Evolutionary conservation across 352 stramenopile genomes (phyloP).

Genomic region (Phytophthora kernoviae): DNA sequence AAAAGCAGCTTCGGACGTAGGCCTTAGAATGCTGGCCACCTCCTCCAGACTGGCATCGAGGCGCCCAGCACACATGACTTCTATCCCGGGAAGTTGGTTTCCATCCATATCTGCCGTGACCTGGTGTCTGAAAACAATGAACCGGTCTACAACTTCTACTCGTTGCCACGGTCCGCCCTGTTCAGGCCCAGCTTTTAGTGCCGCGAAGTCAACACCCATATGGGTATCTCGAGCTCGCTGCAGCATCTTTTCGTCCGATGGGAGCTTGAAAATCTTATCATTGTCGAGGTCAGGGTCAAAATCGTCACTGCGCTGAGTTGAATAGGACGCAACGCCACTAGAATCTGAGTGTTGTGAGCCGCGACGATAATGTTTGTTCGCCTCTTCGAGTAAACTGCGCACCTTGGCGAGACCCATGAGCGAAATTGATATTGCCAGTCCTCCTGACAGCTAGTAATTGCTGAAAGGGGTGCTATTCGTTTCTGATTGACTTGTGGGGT

Average conservation of each 20-base stretch:
- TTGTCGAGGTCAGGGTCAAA: slow-evolving; percentile 2
- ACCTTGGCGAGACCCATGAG: slow-evolving; percentile 14
- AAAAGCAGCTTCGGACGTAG: slow-evolving; percentile 22
- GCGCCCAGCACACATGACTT: slow-evolving; percentile 36
- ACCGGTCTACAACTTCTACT: slow-evolving; percentile 25
- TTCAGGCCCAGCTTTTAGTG: slow-evolving; percentile 24
- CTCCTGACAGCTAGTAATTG: too few species aligned
- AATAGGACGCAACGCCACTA: slow-evolving; percentile 11
- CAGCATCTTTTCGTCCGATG: slow-evolving; percentile 22
- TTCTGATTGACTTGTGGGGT: too few species aligned
- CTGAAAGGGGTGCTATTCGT: too few species aligned
- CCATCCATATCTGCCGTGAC: not conserved
- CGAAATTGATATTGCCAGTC: too few species aligned
- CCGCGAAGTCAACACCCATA: slow-evolving; percentile 24
- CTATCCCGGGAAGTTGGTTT: slow-evolving; percentile 16
- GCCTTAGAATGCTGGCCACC: slow-evolving; percentile 24
- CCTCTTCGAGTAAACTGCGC: slow-evolving; percentile 13
- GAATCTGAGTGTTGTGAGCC: slow-evolving; percentile 12
- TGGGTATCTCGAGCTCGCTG: slow-evolving; percentile 28
- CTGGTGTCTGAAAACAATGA: slow-evolving; percentile 31
- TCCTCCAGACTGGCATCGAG: slow-evolving; percentile 39
- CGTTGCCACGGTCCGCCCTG: slow-evolving; percentile 23
- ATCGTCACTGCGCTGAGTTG: slow-evolving; percentile 16
- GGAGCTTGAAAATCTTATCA: slow-evolving; percentile 2
- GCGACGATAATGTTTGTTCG: slow-evolving; percentile 5